phyloP scores from a whole-genome alignment of 495 filamentous ascomycete genomes.

The Aspergillus nanangensis region DNA sequence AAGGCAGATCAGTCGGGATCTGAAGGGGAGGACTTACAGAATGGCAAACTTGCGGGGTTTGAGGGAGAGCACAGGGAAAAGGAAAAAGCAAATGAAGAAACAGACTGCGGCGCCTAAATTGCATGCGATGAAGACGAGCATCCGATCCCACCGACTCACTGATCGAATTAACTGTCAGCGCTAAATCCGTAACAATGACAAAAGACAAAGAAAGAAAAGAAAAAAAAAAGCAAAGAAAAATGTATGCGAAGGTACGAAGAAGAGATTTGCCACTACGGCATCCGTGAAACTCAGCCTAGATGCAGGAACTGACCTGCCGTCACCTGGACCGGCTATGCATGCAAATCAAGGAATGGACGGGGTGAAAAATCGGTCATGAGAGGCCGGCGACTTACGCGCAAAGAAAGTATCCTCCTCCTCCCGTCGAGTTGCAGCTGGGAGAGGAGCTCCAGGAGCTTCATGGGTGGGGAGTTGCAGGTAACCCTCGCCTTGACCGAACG shows the following conservation, averaged over 20 bases:
- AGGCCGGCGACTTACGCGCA: conserved; percentile 71
- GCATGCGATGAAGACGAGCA: conserved; percentile 87
- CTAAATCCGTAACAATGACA: conserved; percentile 5
- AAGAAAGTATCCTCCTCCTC: conserved; percentile 97
- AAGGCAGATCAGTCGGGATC: conserved; percentile 1
- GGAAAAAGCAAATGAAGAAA: conserved; percentile 86
- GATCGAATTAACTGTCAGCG: conserved; percentile 20
- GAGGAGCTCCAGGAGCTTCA: conserved; percentile 77
- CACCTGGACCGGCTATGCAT: conserved; percentile 30
- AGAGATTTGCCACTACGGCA: conserved; percentile 6
- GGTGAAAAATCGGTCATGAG: conserved; percentile 18
- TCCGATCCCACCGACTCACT: conserved; percentile 97
- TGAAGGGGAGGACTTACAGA: conserved; percentile 64
- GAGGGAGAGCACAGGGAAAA: conserved; percentile 74
- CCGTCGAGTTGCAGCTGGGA: conserved; percentile 78
- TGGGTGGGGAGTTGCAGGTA: conserved; percentile 88
- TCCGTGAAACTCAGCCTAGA: conserved; percentile 26
- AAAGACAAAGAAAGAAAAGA: conserved; percentile 6
- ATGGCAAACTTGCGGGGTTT: conserved; percentile 92
- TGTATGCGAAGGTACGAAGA: not conserved
- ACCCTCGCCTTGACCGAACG: conserved; percentile 76
- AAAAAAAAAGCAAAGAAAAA: conserved; percentile 4
- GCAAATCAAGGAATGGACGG: conserved; percentile 16
- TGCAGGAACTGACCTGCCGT: conserved; percentile 36
- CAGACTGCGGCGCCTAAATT: conserved; percentile 86